These are phyloP conservation scores for Blastocystis sp. DNA, from an alignment of 352 stramenopile genomes.

Conservation along the genomic window DNA sequence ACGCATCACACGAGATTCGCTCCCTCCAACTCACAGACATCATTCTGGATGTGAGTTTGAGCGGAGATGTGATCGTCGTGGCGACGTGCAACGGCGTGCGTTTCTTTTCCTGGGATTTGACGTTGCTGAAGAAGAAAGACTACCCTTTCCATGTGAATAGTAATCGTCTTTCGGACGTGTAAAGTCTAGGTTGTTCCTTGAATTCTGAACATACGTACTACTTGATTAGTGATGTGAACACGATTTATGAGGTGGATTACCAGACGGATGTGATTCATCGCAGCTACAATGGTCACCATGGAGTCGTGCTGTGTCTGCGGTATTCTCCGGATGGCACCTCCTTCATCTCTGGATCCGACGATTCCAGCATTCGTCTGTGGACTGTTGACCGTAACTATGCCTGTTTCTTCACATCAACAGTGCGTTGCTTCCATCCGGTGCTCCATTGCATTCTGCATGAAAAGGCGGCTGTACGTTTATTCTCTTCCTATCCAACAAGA, in stretches of 20 bases:
- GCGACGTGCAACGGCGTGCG: conserved; percentile 70
- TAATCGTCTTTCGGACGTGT: conserved; percentile 79
- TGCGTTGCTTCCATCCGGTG: too few species aligned
- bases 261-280: conserved; percentile 75
- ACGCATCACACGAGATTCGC: neutral
- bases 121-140: conserved; percentile 43
- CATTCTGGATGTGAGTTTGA: conserved; percentile 10
- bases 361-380: conserved; percentile 83
- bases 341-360: conserved; percentile 82
- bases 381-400: conserved; percentile 51
- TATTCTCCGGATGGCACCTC: conserved; percentile 79
- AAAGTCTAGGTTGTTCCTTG: conserved; percentile 78
- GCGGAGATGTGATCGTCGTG: neutral
- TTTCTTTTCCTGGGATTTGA: conserved; percentile 74
- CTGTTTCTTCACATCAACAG: too few species aligned
- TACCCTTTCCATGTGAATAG: conserved; percentile 75
- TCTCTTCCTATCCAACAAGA: too few species aligned
- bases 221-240: conserved; percentile 81
- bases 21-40: conserved; percentile 13
- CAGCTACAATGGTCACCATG: conserved; percentile 82
- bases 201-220: conserved; percentile 79
- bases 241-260: conserved; percentile 77
- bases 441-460: too few species aligned
- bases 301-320: conserved; percentile 80
- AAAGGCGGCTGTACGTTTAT: too few species aligned